Evolutionary conservation across 2,329 filamentous ascomycete species (phyloP), one percentile per base, ranked within the genome.

Genomic region (Stachybotrys elegans): DNA sequence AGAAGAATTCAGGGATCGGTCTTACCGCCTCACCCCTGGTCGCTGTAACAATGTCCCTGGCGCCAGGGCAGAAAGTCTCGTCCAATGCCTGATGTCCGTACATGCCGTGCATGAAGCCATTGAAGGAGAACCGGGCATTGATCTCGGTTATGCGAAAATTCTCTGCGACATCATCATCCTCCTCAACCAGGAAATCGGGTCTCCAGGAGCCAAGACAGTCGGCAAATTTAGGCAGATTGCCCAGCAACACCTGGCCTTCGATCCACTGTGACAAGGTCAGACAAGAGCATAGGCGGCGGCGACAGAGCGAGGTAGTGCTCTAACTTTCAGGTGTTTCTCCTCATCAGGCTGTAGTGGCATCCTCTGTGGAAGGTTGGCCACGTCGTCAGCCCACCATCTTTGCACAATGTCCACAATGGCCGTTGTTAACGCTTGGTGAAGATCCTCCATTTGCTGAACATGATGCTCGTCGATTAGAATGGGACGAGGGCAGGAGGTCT

Each of bases 41-140:
- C n/a, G n/a, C n/a, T n/a, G n/a, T n/a, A n/a, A n/a, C n/a, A n/a
- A n/a, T n/a, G n/a, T n/a, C n/a, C n/a, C n/a, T n/a, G n/a, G n/a
- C n/a, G n/a, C n/a, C n/a, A n/a, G n/a, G n/a, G n/a, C n/a, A n/a
- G n/a, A n/a, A n/a, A n/a, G n/a, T n/a, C n/a, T 39, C 36, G 13
- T 58, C 50, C 2, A 66, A 44, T 6, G 53, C 58, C 17, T 56
- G 27, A 7, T 66, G 60, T 1, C 62, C 62, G 22, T 62, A 58
- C 0, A 52, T 48, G 14, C 50, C 45, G 25, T 62, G 53, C 49
- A 66, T 44, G 22, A 61, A 65, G 0, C 63, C 64, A 35, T 70
- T 70, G 44, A 69, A 69, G 11, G 57, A 54, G 40, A 69, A 70
- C 0, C 68, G 59, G 2, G 63, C 66, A 39, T 70, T 70, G 27